Base-by-base conservation (phyloP, 2,329 filamentous ascomycete species). In the Colletotrichum sp. region DNA sequence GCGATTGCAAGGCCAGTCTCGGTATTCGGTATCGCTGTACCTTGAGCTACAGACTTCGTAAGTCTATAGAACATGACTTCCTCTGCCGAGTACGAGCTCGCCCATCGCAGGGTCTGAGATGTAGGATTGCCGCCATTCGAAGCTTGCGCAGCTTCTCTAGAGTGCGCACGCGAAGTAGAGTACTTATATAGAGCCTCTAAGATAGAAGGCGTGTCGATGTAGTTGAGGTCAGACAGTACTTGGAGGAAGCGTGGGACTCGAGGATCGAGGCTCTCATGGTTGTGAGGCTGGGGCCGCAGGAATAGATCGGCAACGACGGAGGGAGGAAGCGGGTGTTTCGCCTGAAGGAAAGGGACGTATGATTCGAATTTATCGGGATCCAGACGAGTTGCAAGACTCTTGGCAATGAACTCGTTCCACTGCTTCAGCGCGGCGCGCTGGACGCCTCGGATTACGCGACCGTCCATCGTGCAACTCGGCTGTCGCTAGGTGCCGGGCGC, bases 1-100 rank as follows among this genome's bases (percentile, higher is more conserved):
- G 89, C 86, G 48, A 92, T 82, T 24, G 88, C 85, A 10, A 92
- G 78, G 0, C 88, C 90, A n/a, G 89, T 87, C 32, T 86, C 82
- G 18, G 83, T 80, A 28, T 85, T 85, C 72, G 82, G 84, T 64
- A 92, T 89, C 2, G 86, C 88, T 1, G 81, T 83, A 0, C 88
- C 90, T 64, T 90, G 86, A 2, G 88, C 94, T 66, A 98, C 96
- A 0, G 93, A 94, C 84, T 97, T 98, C 4, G 95, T 95, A 66
- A 99, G 95, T 5, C 96, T 93, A 83, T 98, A 97, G 81, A 98
- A 94, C 84, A 98, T 95, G 66, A 97, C 93, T 85, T 98, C 98
- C 83, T 99, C 97, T 1, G 94, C 83, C 75, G 86, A 86, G 77
- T 91, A 92, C 1, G 91, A 93, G 81, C 84, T 90, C 67, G 83